Base-by-base conservation (phyloP, 306 rosid genomes). In the Ochetophila trinervis region DNA sequence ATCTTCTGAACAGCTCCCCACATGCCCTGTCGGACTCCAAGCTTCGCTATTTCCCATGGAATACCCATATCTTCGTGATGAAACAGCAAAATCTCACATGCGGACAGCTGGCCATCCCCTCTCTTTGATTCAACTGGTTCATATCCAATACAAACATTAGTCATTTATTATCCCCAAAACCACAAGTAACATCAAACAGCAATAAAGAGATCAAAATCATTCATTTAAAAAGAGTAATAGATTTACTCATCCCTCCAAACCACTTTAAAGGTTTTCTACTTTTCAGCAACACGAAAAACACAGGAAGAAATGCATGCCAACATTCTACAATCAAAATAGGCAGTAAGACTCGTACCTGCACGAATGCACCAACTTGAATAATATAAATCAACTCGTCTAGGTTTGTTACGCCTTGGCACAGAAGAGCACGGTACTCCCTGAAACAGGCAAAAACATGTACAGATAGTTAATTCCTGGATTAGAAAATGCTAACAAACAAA, bases 51-150 rank as follows among this genome's bases (percentile, higher is more conserved):
- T 80, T 93, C 99, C 99, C 99, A 87, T 15, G 97, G 97, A 17
- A 93, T 93, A n/a, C 99, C 99, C 99, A 93, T 93, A 81, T 90
- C 99, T 79, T 93, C 99, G 0, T 86, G 75, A 60, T 93, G 99
- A 84, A 86, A 93, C 65, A 93, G 68, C 51, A 90, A 60, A 66
- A 93, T 85, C 82, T 93, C 99, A 51, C 97, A 93, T 51, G 99
- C 80, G 51, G 90, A 87, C 64, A 81, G 67, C 77, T 79, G 83
- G 35, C 82, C 91, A 47, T 62, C 79, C 30, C 84, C 89, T 62
- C 72, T 89, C 53, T 67, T 83, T 53, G 99, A 90, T 78, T 93
- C 86, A 74, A 84, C 99, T 93, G 89, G 59, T 83, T 69, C 65
- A 68, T 36, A 72, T 36, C 40, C 58, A 62, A 73, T 23, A 62